phyloP scores from a whole-genome alignment of 441 rosid genomes.

The Eutrema salsugineum region DNA sequence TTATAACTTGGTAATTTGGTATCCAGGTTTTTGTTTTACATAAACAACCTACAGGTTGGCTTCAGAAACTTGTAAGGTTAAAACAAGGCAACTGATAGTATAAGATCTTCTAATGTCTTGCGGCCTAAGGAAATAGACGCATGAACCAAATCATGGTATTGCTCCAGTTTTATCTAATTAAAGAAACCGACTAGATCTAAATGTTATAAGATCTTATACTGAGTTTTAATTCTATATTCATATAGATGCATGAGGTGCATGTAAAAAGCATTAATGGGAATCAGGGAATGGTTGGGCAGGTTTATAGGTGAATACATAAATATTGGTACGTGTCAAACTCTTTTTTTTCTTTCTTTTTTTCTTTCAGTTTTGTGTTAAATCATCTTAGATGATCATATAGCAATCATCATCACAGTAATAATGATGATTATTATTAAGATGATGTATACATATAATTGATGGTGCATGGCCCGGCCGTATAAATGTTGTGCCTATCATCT shows the following conservation, averaged over 20 bases:
- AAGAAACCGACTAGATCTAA: background rate
- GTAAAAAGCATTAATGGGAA: conserved; percentile 8
- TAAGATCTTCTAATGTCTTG: too few species aligned
- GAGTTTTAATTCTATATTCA: background rate
- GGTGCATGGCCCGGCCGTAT: conserved; percentile 10
- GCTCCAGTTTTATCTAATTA: too few species aligned
- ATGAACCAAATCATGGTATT: too few species aligned
- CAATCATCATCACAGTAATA: conserved; percentile 1
- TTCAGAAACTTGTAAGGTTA: too few species aligned
- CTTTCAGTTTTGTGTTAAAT: background rate
- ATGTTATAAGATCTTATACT: background rate
- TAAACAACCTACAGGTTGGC: too few species aligned
- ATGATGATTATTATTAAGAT: background rate
- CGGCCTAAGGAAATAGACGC: too few species aligned
- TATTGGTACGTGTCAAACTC: background rate
- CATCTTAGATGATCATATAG: background rate
- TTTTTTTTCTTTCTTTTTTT: background rate
- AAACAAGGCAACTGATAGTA: too few species aligned
- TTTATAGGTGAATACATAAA: background rate
- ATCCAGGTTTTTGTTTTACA: too few species aligned
- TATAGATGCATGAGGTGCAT: background rate
- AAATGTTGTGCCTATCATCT: conserved; percentile 16
- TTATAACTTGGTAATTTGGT: too few species aligned
- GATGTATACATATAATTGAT: background rate
- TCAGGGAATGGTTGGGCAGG: conserved; percentile 17